Percentiles rank a stretch among this genome's conserved stretches.
These are phyloP conservation scores for Zygosaccharomyces lentus DNA, from an alignment of 805 yeast species.

Conservation along the genomic window DNA sequence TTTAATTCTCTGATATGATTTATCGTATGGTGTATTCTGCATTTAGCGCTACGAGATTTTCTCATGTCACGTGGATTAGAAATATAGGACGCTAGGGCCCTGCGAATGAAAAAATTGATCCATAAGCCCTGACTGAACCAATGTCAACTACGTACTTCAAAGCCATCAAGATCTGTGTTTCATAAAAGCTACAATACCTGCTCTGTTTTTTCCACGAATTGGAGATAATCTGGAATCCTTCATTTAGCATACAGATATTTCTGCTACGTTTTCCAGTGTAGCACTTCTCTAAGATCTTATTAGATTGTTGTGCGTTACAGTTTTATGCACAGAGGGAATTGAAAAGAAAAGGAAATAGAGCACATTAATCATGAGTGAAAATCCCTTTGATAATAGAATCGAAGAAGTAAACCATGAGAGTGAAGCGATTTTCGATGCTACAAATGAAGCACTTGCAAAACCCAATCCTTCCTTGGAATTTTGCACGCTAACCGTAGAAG, in stretches of 20 bases:
- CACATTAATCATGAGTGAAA: conserved; percentile 26
- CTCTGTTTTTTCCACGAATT: neutral
- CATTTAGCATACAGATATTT: neutral
- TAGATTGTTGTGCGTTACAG: neutral
- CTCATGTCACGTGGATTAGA: neutral
- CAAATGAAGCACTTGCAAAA: conserved; percentile 30
- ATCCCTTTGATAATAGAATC: conserved; percentile 31
- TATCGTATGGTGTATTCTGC: neutral
- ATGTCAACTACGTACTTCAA: neutral
- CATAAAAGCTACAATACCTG: neutral
- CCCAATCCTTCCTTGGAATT: conserved; percentile 58
- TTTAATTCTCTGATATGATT: neutral
- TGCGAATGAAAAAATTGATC: neutral
- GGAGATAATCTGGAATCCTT: neutral
- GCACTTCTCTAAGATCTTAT: neutral
- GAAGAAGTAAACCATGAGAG: conserved; percentile 6
- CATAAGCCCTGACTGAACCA: neutral
- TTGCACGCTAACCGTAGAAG: conserved; percentile 59
- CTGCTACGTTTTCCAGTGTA: neutral
- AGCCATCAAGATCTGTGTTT: neutral
- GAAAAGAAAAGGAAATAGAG: neutral
- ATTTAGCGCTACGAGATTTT: neutral
- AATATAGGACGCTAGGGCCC: neutral
- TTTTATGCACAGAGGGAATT: neutral
- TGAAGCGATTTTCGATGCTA: conserved; percentile 15